Base-by-base conservation (phyloP, 2,329 filamentous ascomycete genomes). In the Paecilomyces sp. region DNA sequence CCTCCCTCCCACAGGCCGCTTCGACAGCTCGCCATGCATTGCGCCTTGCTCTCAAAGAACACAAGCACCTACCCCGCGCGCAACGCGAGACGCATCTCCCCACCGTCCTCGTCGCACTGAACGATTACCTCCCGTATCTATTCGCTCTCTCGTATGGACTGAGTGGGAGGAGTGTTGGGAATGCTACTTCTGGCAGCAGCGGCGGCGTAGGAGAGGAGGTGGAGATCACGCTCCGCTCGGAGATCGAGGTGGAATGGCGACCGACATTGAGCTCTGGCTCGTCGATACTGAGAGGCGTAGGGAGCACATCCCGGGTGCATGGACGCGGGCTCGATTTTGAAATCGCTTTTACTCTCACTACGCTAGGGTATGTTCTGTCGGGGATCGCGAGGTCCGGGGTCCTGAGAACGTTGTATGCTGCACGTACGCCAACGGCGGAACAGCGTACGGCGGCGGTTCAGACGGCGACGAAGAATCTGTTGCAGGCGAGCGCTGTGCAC, bases 1-100 rank as follows among this genome's bases (percentile, higher is more conserved):
- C 94, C 3, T 96, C 93, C 0, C 82, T 99, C 51, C 91, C 92
- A 25, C 84, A 93, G 67, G 84, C 85, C 58, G 88, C 91, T 24
- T 92, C 92, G 65, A 93, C 90, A 8, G 86, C 91, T 70, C 90
- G 94, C 61, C 89, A 90, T 66, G 85, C 96, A 18, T 83, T 97
- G 57, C 87, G 91, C 67, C 87, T 93, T 74, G 84, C 87, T 2
- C 82, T 99, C 61, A 97, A 97, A 77, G 87, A 87, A 67, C 88
- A 97, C 80, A 97, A 96, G 75, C 87, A 91, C 57, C 84, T 96
- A n/a, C 83, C 90, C 3, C 81, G 88, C 8, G 72, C 84, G 9
- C 86, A 89, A 25, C 90, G 91, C 73, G 78, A 85, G 5, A 80
- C 87, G 24, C 87, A 91, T 70, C 82, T 99, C 5, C 80, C 85